Conservation (phyloP, 2,329 filamentous ascomycete genomes). For the Thermoascus crustaceus region DNA sequence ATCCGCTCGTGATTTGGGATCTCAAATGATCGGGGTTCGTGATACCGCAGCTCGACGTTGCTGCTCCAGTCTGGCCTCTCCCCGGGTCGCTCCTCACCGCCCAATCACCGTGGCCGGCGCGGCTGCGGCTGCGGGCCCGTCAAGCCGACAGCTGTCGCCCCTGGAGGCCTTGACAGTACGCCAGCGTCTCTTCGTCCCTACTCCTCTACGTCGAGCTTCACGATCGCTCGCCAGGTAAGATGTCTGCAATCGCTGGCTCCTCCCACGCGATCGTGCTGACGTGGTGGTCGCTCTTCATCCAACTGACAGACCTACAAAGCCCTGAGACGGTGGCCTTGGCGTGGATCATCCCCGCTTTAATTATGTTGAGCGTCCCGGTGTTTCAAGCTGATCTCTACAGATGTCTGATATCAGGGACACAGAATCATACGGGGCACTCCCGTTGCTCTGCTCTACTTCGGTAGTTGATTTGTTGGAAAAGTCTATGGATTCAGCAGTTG, state of each 20-base stretch:
- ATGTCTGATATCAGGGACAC: too few species aligned
- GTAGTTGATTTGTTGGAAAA: too few species aligned
- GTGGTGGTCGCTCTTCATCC: neutral
- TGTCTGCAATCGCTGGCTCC: neutral
- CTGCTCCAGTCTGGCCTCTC: constrained; percentile 2
- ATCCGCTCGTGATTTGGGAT: constrained; percentile 3
- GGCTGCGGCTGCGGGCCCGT: neutral
- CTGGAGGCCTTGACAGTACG: too few species aligned
- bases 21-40: constrained; percentile 6
- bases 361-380: too few species aligned
- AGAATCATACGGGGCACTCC: too few species aligned
- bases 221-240: too few species aligned
- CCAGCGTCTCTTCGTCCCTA: constrained; percentile 1
- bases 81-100: neutral
- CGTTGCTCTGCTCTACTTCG: too few species aligned
- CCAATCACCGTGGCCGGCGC: constrained; percentile 2
- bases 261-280: too few species aligned
- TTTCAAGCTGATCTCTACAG: too few species aligned
- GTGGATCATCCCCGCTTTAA: too few species aligned
- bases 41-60: constrained; percentile 4
- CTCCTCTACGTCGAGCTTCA: too few species aligned
- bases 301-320: neutral
- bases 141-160: neutral
- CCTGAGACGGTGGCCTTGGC: neutral
- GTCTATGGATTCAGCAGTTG: too few species aligned